Evolutionary conservation across 2,329 filamentous ascomycete species (phyloP), one percentile per base, ranked within the genome.

Genomic region (Fusarium austroafricanum): DNA sequence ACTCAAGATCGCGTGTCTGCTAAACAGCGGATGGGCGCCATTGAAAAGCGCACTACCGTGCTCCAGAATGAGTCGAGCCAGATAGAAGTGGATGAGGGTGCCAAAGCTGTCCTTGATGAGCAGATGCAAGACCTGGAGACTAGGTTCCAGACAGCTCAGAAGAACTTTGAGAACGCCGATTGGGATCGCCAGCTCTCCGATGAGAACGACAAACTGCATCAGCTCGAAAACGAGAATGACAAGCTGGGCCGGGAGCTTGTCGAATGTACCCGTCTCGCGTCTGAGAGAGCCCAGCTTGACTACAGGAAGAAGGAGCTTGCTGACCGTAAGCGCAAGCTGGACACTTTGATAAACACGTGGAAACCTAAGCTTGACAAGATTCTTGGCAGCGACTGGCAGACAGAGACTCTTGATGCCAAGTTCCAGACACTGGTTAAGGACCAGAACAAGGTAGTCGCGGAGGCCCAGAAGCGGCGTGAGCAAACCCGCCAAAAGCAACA

Each of bases 71-170:
- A 91, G 31, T 83, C 93, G 31, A 86, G 90, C 71, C 83, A 83
- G n/a, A 90, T 99, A 55, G 86, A 91, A 35, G 86, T 94, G 29
- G 95, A 99, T 71, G 95, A 98, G 79, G 94, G 94, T 5, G 87
- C 88, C 31, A 92, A 93, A 76, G 91, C 92, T 26, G 83, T 92
- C 5, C 83, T 97, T 9, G 91, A 96, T 72, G 87, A 89, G 17
- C 90, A 91, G 53, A 86, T 92, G 47, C 86, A 88, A 37, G 92
- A 96, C 38, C 84, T 92, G 0, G 87, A 91, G 62, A 81, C 82
- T 18, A 86, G 85, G 33, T 83, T 97, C 17, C 79, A 85, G 45
- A 84, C 86, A 53, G 84, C 88, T 5, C 90, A 88, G 65, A 82
- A 86, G n/a, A 86, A 90, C 2, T 86, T 90, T 47, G 86, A 88